Conservation (phyloP, 1,139 yeast species). For the Lodderomyces margitis region DNA sequence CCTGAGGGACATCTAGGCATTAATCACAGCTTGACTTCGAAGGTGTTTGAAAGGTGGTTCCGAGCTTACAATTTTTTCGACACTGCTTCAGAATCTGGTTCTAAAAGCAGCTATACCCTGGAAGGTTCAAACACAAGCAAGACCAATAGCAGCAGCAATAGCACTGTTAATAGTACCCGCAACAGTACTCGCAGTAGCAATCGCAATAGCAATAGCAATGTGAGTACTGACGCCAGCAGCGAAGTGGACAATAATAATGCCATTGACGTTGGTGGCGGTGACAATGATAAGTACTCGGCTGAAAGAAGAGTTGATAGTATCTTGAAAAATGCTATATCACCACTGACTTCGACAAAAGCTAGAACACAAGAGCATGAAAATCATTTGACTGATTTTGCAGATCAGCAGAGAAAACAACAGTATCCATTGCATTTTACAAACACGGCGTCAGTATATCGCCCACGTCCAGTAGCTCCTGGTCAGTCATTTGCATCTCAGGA, state of each 20-base stretch:
- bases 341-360: constrained; percentile 6
- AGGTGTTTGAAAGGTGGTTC: constrained; percentile 10
- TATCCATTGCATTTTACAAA: neutral
- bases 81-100: neutral
- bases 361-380: constrained; percentile 9
- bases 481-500: neutral
- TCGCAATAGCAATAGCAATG: neutral
- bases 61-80: constrained; percentile 8
- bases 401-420: constrained; percentile 4
- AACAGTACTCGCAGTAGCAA: neutral
- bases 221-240: neutral
- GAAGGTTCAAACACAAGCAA: neutral
- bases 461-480: no score
- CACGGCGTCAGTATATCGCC: no score
- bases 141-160: neutral
- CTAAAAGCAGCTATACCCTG: neutral
- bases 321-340: constrained; percentile 9
- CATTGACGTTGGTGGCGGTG: neutral
- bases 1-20: constrained; percentile 5
- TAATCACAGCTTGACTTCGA: neutral
- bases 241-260: neutral
- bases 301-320: constrained; percentile 7
- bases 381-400: neutral
- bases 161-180: neutral
- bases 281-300: neutral